Evolutionary conservation across 2,329 filamentous ascomycete species (phyloP), one percentile per base, ranked within the genome.

Genomic region (Phyllosticta paracitricarpa): DNA sequence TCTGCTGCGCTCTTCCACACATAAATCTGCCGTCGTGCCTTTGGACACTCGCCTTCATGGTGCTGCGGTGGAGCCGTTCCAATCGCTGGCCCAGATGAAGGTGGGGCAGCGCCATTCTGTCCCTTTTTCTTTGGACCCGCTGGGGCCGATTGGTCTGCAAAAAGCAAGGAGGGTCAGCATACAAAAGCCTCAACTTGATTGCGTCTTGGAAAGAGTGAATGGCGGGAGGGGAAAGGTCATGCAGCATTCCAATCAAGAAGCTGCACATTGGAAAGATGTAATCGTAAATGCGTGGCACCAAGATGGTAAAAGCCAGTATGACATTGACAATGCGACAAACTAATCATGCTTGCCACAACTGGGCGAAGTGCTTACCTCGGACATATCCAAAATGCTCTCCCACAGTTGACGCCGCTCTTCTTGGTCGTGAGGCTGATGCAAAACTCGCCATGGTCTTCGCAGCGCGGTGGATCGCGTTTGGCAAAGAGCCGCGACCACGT

Each of bases 41-140:
- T 12, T n/a, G 40, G n/a, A n/a, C 17, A n/a, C 40, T 48, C 14
- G 40, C n/a, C 14, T 1, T 48, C 40, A 48, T 5, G 14, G 14
- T 5, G 40, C 40, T 3, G n/a, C 40, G 7, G 40, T 48, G 40
- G 40, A 40, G 4, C 59, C 59, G 69, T 81, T 84, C 84, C 81
- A 86, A 69, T 86, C 84, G 67, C 80, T 85, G 54, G 77, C 80
- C 84, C 84, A 87, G 54, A 86, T 91, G 68, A 97, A 97, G 0
- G 91, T 96, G 2, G 82, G 79, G 73, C 93, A 97, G 53, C 90
- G 84, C 90, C 92, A 97, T 70, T 94, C 82, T 0, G 91, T 91
- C 2, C 86, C 88, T 63, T 80, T 88, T 73, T 96, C 92, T 71
- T 94, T 94, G 66, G 88, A 84, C 0, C 91, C 94, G 25, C 87